phyloP scores from a whole-genome alignment of 2,329 filamentous ascomycete genomes.

The Neonectria coccinea region DNA sequence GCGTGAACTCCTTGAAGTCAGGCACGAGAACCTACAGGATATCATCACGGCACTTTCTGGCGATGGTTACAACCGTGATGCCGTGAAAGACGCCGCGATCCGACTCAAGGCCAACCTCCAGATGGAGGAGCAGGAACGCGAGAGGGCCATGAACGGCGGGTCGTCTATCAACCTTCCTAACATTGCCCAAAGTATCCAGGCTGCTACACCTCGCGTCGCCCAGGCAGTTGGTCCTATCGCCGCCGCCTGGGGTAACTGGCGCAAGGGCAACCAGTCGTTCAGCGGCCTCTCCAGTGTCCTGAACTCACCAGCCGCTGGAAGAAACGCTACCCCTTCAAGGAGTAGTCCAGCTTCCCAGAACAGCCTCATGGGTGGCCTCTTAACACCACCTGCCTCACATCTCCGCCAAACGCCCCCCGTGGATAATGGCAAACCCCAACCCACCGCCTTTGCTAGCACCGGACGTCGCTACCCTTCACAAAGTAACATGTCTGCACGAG shows the following conservation, averaged over 20 bases:
- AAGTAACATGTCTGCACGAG: slow-evolving; percentile 41
- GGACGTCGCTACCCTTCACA: slow-evolving; percentile 68
- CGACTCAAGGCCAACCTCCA: slow-evolving; percentile 93
- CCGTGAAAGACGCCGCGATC: slow-evolving; percentile 90
- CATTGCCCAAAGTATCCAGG: slow-evolving; percentile 81
- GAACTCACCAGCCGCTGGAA: slow-evolving; percentile 56
- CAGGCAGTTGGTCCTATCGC: slow-evolving; percentile 81
- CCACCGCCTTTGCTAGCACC: slow-evolving; percentile 71
- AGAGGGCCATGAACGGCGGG: slow-evolving; percentile 80
- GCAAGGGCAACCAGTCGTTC: slow-evolving; percentile 72
- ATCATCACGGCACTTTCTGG: slow-evolving; percentile 84
- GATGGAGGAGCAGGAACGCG: slow-evolving; percentile 97
- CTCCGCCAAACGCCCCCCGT: slow-evolving; percentile 70
- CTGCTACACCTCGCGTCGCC: slow-evolving; percentile 84
- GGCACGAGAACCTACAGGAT: slow-evolving; percentile 91
- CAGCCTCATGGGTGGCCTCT: slow-evolving; percentile 78
- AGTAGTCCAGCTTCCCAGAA: slow-evolving; percentile 64
- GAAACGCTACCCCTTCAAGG: slow-evolving; percentile 70
- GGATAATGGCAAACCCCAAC: slow-evolving; percentile 57
- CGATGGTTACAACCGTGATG: slow-evolving; percentile 80
- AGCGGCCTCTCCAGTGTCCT: slow-evolving; percentile 61
- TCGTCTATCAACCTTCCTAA: slow-evolving; percentile 77
- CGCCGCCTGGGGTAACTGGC: slow-evolving; percentile 98
- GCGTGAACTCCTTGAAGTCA: slow-evolving; percentile 89
- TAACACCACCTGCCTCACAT: slow-evolving; percentile 88